phyloP scores from a whole-genome alignment of 2,329 filamentous ascomycete species.

The Arthrobotrys entomopaga region DNA sequence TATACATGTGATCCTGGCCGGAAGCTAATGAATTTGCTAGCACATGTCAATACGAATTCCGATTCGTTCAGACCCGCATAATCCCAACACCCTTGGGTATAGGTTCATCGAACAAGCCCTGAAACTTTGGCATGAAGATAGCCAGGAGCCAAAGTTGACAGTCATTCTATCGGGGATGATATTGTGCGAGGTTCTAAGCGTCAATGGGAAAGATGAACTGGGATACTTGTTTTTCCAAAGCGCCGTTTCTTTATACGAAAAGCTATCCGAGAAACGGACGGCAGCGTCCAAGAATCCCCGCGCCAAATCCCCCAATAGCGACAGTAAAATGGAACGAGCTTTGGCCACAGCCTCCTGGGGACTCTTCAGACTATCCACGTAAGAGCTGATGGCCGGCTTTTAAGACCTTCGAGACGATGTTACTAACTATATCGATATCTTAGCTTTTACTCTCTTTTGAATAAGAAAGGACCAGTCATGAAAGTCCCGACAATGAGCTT shows the following conservation, averaged over 20 bases:
- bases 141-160: not conserved
- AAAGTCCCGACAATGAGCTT: not conserved
- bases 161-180: not conserved
- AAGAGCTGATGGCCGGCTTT: not conserved
- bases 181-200: not conserved
- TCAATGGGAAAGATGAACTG: not conserved
- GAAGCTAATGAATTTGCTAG: too few species aligned
- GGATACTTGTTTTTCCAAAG: slow-evolving; percentile 2
- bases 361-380: not conserved
- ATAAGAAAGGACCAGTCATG: not conserved
- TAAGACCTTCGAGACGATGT: not conserved
- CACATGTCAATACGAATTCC: slow-evolving; percentile 5
- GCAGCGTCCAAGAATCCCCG: not conserved
- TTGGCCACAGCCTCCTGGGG: not conserved
- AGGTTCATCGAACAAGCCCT: not conserved
- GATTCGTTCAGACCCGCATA: not conserved
- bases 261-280: not conserved
- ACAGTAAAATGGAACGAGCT: not conserved
- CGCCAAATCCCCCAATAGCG: too few species aligned
- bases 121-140: not conserved
- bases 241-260: not conserved
- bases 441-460: not conserved
- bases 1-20: too few species aligned
- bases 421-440: not conserved
- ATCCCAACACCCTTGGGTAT: slow-evolving; percentile 3